phyloP scores from a whole-genome alignment of 208 protist genomes.

The Acanthamoeba castellanii region DNA sequence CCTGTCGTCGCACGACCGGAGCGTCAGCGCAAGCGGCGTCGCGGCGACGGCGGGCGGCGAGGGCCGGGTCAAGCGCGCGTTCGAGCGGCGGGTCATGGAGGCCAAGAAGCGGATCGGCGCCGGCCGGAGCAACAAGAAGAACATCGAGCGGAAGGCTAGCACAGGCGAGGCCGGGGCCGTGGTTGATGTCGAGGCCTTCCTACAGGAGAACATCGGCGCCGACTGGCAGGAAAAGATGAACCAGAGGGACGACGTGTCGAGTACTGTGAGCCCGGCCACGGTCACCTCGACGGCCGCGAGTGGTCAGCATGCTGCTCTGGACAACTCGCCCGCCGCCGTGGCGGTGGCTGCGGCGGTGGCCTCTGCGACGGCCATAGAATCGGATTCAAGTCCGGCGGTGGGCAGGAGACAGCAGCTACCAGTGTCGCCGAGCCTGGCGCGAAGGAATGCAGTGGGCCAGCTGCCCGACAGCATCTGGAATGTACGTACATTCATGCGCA shows the following conservation, averaged over 20 bases:
- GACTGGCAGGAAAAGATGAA: slow-evolving; percentile 20
- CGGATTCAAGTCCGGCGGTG: background rate
- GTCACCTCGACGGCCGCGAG: no score
- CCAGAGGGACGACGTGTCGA: background rate
- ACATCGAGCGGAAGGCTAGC: background rate
- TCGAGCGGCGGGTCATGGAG: background rate
- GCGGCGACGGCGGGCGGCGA: background rate
- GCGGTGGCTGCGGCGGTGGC: no score
- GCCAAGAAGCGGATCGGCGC: slow-evolving; percentile 28
- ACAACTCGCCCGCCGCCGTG: no score
- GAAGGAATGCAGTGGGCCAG: background rate
- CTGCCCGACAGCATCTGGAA: slow-evolving; percentile 62
- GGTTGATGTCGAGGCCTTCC: background rate
- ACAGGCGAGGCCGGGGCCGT: background rate
- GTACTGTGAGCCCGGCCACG: no score
- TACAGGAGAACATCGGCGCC: background rate
- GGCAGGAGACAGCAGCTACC: background rate
- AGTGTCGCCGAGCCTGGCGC: background rate
- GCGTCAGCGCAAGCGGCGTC: background rate
- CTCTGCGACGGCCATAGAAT: no score
- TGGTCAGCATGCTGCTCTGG: no score
- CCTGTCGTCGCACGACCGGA: background rate
- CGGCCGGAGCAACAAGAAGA: background rate
- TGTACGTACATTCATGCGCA: background rate
- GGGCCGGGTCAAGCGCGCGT: background rate